Percentiles rank a stretch among this genome's conserved stretches.
Evolutionary conservation across 805 yeast genomes (phyloP).

Genomic region (Maudiozyma turicensis): DNA sequence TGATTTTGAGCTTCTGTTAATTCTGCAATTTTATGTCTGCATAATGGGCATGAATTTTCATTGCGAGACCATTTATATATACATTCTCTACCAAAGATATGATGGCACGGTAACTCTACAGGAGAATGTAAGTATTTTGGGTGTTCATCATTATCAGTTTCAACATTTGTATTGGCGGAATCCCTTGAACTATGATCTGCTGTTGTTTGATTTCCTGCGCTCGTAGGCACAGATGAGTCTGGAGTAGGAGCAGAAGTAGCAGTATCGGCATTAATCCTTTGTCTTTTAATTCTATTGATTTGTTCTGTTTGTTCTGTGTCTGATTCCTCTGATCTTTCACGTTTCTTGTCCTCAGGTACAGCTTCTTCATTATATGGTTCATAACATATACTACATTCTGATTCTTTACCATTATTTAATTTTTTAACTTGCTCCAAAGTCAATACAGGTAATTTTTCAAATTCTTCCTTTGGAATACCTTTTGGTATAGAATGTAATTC

Average conservation of each 20-base stretch:
- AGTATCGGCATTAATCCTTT: slow-evolving; percentile 8
- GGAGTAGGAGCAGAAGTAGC: not conserved
- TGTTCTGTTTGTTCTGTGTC: slow-evolving; percentile 18
- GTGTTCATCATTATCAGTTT: slow-evolving; percentile 4
- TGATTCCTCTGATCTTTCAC: slow-evolving; percentile 6
- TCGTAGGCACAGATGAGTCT: slow-evolving; percentile 1
- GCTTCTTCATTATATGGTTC: slow-evolving; percentile 36
- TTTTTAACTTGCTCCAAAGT: slow-evolving; percentile 24
- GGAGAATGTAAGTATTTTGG: slow-evolving; percentile 48
- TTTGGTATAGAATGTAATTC: slow-evolving; percentile 37
- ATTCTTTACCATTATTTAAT: slow-evolving; percentile 7
- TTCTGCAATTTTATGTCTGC: slow-evolving; percentile 50
- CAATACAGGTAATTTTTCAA: slow-evolving; percentile 40
- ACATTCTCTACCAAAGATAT: slow-evolving; percentile 80
- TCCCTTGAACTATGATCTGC: not conserved
- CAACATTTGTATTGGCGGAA: slow-evolving; percentile 1
- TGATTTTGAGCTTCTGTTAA: slow-evolving; percentile 1
- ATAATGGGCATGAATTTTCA: slow-evolving; percentile 75
- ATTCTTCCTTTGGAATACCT: slow-evolving; percentile 45
- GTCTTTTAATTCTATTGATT: slow-evolving; percentile 12
- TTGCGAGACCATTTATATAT: slow-evolving; percentile 71
- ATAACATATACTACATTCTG: slow-evolving; percentile 54
- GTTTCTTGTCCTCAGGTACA: slow-evolving; percentile 11
- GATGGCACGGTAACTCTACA: slow-evolving; percentile 73
- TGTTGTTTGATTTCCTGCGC: not conserved